Evolutionary conservation across 306 rosid species (phyloP), one percentile per base, ranked within the genome.

Genomic region (Rosa lucieae): DNA sequence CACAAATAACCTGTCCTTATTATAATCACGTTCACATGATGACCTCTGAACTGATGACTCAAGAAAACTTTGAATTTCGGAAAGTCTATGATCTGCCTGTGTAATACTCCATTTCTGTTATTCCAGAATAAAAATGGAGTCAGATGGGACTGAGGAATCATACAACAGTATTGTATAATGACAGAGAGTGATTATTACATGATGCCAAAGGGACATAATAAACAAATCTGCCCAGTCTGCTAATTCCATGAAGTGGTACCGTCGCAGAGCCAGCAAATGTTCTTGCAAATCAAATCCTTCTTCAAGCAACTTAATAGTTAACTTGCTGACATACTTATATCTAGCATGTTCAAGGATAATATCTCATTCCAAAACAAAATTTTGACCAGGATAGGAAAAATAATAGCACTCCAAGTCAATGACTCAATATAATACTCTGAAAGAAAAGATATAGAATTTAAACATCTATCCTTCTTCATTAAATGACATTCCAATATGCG

Each of bases 211-310:
- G 74, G 92, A 89, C 85, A 89, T 83, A 83, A 95, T 88, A 88
- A 95, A 95, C 85, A 92, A 84, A 93, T 92, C 97, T 82, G 97
- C 96, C 99, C 99, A 95, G 79, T 95, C 99, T 69, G 96, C 97
- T 68, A 87, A 49, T 85, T 95, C 99, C 99, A 95, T 92, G 77
- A 95, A 92, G 85, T 95, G 93, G 81, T 95, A 92, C 42, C 90
- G 96, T 78, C 94, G 89, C 78, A 95, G 81, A 56, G 99, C 94
- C 85, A 88, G 83, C 72, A 92, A 89, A 92, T 95, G 98, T 72
- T 90, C 97, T 80, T 81, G 94, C 86, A 95, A 85, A 86, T 87
- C 87, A 86, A 95, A 95, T 80, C 90, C 96, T 79, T 95, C 97
- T 85, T 92, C 96, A 40, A 95, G 93, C 82, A 95, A 84, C 74